Percentiles rank a stretch among this genome's conserved stretches.
Evolutionary conservation across 2,329 filamentous ascomycete species (phyloP).

Genomic region (Phaeosphaeria sp.): DNA sequence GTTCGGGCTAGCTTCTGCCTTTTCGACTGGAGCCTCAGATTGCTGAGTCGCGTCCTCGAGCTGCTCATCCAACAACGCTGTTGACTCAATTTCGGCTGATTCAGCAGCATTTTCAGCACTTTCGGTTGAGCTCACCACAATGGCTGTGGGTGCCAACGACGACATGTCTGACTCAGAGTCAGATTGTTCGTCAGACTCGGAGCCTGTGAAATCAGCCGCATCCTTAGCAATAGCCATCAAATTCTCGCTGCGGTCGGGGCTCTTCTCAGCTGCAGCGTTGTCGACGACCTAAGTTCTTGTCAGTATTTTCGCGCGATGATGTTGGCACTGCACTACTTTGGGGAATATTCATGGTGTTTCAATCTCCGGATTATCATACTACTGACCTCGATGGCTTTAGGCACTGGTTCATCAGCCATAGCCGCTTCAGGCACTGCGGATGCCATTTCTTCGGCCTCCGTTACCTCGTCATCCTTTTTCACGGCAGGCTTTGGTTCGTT

Average conservation of each 20-base stretch:
- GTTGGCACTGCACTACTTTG: not conserved
- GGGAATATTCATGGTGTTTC: not conserved
- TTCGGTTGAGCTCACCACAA: not conserved
- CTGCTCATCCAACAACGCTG: not conserved
- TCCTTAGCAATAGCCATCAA: not conserved
- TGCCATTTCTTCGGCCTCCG: not conserved
- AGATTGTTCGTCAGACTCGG: slow-evolving; percentile 9
- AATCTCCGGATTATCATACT: not conserved
- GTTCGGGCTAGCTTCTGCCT: not conserved
- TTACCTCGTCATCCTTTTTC: not conserved
- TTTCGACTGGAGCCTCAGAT: not conserved
- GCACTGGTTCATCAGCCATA: not conserved
- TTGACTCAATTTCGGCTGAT: not conserved
- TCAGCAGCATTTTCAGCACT: not conserved
- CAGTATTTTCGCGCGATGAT: not conserved
- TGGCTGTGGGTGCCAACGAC: not conserved
- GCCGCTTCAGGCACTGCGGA: not conserved
- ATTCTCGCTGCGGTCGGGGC: not conserved
- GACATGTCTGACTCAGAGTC: slow-evolving; percentile 18
- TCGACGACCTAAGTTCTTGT: not conserved
- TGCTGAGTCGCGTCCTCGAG: not conserved
- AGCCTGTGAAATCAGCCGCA: not conserved
- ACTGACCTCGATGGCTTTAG: not conserved
- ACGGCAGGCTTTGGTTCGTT: not conserved
- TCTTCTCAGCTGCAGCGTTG: not conserved